Evolutionary conservation across 2,329 filamentous ascomycete species (phyloP), one percentile per base, ranked within the genome.

Genomic region (Delphinella strobiligena): DNA sequence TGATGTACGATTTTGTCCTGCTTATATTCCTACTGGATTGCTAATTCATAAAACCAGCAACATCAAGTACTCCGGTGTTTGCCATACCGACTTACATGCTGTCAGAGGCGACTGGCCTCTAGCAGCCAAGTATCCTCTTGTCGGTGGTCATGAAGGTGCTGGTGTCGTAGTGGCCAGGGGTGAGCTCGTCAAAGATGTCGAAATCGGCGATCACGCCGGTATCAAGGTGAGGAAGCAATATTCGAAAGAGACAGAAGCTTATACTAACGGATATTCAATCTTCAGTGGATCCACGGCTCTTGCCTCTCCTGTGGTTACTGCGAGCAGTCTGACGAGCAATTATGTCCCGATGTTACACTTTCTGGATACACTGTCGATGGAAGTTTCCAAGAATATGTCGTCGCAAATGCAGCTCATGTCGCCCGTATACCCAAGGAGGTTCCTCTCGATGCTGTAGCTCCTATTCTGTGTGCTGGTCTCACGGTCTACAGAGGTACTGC

Each of bases 311-410:
- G 88, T 67, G 72, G 77, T 51, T 93, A 83, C 72, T 95, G 88
- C 68, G 78, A 81, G 56, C 72, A 78, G 51, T 51, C 54, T 12
- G 82, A 93, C 51, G 88, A 95, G 66, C 80, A 85, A 2, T 78
- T 94, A 4, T 96, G 89, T 67, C 61, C 72, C 12, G 68, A 82
- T 43, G 76, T 83, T 17, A 66, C 73, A 27, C 74, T 94, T 31
- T 93, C 86, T 1, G 89, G 89, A 41, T 94, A 93, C 72, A 93
- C 85, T 4, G 86, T 94, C 57, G 84, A 94, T 59, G 88, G 88
- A 22, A 79, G 80, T 31, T 95, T 95, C 74, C 88, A 95, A 69
- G 79, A 94, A 68, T 95, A 93, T 67, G 77, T 75, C 60, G 75
- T 94, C 50, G 87, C 79, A 50, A 93, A 93, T 62, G 87, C 86